phyloP scores from a whole-genome alignment of 306 rosid genomes.

The Styphnolobium japonicum region DNA sequence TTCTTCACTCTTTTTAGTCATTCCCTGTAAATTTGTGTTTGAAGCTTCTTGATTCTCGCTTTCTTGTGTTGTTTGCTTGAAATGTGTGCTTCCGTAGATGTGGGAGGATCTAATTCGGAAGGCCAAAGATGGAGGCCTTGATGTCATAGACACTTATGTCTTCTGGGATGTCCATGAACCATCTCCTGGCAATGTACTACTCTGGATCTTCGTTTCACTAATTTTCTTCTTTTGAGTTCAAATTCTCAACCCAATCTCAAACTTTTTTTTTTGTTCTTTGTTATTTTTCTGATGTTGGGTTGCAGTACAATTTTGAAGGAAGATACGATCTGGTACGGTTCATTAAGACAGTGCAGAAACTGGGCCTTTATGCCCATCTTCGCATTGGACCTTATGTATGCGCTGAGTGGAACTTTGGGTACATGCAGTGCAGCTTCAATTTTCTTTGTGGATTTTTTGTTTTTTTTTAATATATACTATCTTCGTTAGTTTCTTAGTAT shows the following conservation, averaged over 20 bases:
- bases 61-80: constrained; percentile 15
- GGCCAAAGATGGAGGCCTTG: constrained; percentile 92
- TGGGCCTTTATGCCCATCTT: constrained; percentile 87
- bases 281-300: constrained; percentile 21
- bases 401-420: constrained; percentile 99
- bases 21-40: not conserved
- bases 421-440: constrained; percentile 5
- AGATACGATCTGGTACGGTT: constrained; percentile 84
- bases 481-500: not conserved
- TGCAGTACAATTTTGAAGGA: constrained; percentile 90
- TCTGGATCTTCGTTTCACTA: constrained; percentile 17
- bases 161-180: constrained; percentile 98
- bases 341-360: constrained; percentile 83
- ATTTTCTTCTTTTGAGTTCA: not conserved
- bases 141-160: constrained; percentile 88
- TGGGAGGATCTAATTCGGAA: constrained; percentile 92
- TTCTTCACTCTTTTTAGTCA: not conserved
- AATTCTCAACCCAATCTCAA: not conserved
- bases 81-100: constrained; percentile 61
- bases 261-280: not conserved
- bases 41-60: not conserved
- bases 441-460: not conserved
- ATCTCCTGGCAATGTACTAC: constrained; percentile 81
- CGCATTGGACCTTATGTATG: constrained; percentile 98
- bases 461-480: not conserved